Evolutionary conservation across 371 early-diverging fungal species (phyloP).

Genomic region (Batkoa obscura): DNA sequence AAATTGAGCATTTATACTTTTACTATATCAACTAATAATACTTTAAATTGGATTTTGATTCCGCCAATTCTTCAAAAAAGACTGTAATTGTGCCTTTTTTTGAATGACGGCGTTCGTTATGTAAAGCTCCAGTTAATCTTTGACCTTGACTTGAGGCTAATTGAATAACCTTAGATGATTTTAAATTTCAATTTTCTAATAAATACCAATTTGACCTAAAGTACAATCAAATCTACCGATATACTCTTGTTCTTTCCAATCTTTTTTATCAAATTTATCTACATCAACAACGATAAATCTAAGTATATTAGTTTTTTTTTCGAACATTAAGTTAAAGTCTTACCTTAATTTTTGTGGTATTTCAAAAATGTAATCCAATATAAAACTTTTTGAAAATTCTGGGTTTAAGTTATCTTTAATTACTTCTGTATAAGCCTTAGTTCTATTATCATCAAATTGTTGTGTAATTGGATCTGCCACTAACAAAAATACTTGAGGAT

Average conservation of each 20-base stretch:
- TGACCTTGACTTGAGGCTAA: background rate
- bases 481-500: conserved; percentile 16
- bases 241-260: conserved; percentile 19
- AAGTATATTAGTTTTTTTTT: too few relatives aligned
- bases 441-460: conserved; percentile 5
- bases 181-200: background rate
- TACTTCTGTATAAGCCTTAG: conserved; percentile 16
- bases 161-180: background rate
- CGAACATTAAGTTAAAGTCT: background rate
- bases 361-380: conserved; percentile 26
- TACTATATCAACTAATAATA: background rate
- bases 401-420: conserved; percentile 21
- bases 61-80: conserved; percentile 5
- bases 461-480: conserved; percentile 12
- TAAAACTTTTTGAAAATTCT: conserved; percentile 18
- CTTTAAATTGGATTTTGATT: conserved; percentile 11
- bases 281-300: conserved; percentile 22
- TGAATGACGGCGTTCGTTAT: background rate
- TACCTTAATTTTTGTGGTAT: conserved; percentile 16
- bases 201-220: conserved; percentile 16
- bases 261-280: conserved; percentile 14
- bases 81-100: background rate
- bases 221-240: conserved; percentile 22
- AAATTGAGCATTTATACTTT: background rate
- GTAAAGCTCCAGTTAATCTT: background rate